These are phyloP conservation scores for Ustilago cynodontis DNA, from an alignment of 1,284 basidiomycete species.

Conservation along the genomic window DNA sequence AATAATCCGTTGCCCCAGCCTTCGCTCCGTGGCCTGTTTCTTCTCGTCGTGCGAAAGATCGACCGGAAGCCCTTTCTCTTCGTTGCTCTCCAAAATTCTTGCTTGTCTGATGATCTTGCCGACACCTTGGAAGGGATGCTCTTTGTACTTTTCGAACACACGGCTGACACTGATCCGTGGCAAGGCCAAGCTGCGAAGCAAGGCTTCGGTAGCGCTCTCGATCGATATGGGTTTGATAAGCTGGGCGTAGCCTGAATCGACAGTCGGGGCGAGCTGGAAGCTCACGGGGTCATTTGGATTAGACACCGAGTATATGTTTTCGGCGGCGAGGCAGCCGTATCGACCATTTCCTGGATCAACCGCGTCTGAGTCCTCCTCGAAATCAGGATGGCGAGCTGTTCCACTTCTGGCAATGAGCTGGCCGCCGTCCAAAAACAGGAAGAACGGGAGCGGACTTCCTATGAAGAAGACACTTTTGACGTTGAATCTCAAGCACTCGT, in stretches of 20 bases:
- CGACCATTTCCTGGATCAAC: conserved; percentile 71
- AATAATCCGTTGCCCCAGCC: conserved; percentile 22
- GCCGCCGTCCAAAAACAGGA: conserved; percentile 74
- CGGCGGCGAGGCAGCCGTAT: conserved; percentile 74
- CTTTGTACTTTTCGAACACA: conserved; percentile 62
- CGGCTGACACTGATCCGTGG: conserved; percentile 65
- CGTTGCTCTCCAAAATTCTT: conserved; percentile 16
- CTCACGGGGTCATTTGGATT: conserved; percentile 71
- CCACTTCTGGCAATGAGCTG: conserved; percentile 74
- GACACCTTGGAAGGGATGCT: conserved; percentile 51
- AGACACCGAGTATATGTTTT: conserved; percentile 72
- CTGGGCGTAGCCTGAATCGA: conserved; percentile 69
- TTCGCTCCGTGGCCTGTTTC: conserved; percentile 14
- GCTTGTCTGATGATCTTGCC: conserved; percentile 35
- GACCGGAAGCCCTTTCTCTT: conserved; percentile 5
- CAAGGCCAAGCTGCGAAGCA: conserved; percentile 65
- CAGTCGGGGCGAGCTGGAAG: conserved; percentile 69
- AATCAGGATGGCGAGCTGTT: conserved; percentile 71
- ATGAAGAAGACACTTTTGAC: conserved; percentile 73
- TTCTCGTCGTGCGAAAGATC: conserved; percentile 21
- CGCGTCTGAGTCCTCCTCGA: conserved; percentile 64
- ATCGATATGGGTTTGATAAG: conserved; percentile 69
- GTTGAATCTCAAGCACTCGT: conserved; percentile 67
- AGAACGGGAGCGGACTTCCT: conserved; percentile 74
- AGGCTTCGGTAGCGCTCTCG: conserved; percentile 63